A percentile compares a stretch with the other conserved stretches of the same genome.
phyloP scores from a whole-genome alignment of 106 monocot genomes.

The Dactylorhiza incarnata region DNA sequence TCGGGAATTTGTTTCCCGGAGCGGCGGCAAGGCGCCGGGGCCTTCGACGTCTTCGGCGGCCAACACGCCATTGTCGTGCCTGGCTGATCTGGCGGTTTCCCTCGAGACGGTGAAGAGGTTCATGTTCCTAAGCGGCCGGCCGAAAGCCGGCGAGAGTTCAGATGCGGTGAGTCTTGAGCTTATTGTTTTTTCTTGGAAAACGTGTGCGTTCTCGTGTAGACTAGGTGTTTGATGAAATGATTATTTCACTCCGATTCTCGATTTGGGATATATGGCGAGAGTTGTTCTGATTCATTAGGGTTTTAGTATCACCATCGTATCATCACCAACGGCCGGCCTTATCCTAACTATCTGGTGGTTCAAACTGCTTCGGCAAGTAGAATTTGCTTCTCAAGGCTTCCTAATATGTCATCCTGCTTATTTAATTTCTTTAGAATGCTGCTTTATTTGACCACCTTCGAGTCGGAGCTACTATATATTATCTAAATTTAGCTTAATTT shows the following conservation, averaged over 20 bases:
- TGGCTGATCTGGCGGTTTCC: slow-evolving; percentile 32
- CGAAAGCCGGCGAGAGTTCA: neutral
- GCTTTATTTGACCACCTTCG: neutral
- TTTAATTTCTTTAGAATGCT: neutral
- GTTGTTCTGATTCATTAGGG: neutral
- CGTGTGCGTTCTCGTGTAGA: neutral
- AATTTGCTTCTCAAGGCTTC: neutral
- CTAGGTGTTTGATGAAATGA: neutral
- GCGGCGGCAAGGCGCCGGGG: neutral
- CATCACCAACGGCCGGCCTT: too few relatives aligned
- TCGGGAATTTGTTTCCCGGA: slow-evolving; percentile 23
- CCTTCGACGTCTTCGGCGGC: slow-evolving; percentile 10
- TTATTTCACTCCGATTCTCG: neutral
- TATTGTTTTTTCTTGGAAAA: neutral
- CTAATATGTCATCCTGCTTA: neutral
- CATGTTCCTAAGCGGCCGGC: slow-evolving; percentile 18
- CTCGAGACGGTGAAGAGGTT: slow-evolving; percentile 50
- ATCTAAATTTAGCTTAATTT: neutral
- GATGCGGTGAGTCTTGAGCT: neutral
- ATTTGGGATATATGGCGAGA: neutral
- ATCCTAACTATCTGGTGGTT: neutral
- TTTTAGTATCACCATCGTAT: neutral
- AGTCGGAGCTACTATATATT: neutral
- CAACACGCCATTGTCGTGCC: slow-evolving; percentile 5
- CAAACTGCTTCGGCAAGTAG: neutral